A percentile compares a stretch with the other conserved stretches of the same genome.
Evolutionary conservation across 2,329 filamentous ascomycete genomes (phyloP).

Genomic region (Mycosphaerella arachidis): DNA sequence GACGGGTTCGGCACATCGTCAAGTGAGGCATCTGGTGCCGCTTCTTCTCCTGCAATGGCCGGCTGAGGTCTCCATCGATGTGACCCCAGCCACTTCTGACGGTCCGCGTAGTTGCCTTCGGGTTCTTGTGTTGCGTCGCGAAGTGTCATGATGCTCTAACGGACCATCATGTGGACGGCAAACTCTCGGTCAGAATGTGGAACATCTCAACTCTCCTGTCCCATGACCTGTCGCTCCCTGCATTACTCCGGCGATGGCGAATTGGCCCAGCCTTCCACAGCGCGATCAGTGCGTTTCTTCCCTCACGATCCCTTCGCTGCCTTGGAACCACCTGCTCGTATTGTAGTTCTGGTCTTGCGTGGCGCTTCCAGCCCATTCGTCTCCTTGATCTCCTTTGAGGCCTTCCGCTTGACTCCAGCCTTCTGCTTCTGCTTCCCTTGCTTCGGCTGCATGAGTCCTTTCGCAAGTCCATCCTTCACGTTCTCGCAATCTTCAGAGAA

Average conservation of each 20-base stretch:
- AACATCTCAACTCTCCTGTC: too few species aligned
- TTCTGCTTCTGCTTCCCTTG: not conserved
- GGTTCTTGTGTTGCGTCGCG: too few species aligned
- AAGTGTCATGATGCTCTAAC: too few species aligned
- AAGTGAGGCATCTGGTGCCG: not conserved
- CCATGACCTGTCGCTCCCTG: too few species aligned
- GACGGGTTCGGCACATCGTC: not conserved
- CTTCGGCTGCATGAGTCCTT: not conserved
- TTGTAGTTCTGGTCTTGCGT: not conserved
- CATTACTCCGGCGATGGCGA: too few species aligned
- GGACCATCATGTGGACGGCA: too few species aligned
- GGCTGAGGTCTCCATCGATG: not conserved
- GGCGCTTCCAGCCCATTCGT: not conserved
- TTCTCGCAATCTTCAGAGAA: constrained; percentile 1
- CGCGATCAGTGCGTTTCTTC: too few species aligned
- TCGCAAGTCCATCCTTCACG: not conserved
- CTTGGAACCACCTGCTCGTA: not conserved
- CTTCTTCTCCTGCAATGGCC: not conserved
- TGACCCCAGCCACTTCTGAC: too few species aligned
- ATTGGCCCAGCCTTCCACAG: too few species aligned
- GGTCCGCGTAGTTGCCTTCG: too few species aligned
- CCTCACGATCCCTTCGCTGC: too few species aligned
- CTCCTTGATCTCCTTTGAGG: not conserved
- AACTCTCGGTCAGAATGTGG: too few species aligned
- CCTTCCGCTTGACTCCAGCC: not conserved